phyloP scores from a whole-genome alignment of 2,329 filamentous ascomycete genomes.

The Dactylellina sp. region DNA sequence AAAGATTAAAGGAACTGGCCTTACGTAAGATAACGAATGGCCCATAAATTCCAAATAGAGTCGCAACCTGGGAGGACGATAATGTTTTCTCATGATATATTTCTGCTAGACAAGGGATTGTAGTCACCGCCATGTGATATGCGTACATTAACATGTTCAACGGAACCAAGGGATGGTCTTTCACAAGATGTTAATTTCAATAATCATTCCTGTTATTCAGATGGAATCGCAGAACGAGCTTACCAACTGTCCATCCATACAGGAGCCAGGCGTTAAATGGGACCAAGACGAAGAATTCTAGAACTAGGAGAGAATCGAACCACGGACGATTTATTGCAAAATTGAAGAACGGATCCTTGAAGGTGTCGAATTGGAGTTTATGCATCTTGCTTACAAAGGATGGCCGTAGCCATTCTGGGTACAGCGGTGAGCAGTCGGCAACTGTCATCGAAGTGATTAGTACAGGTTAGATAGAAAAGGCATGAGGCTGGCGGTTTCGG shows the following conservation, averaged over 20 bases:
- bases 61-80: slow-evolving; percentile 13
- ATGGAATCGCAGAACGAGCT: not conserved
- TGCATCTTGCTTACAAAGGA: slow-evolving; percentile 42
- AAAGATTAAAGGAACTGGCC: slow-evolving; percentile 4
- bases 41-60: slow-evolving; percentile 46
- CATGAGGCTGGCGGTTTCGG: not conserved
- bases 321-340: slow-evolving; percentile 42
- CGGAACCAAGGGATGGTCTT: slow-evolving; percentile 51
- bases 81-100: slow-evolving; percentile 37
- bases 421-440: slow-evolving; percentile 49
- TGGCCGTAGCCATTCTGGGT: slow-evolving; percentile 48
- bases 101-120: slow-evolving; percentile 42
- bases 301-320: slow-evolving; percentile 46
- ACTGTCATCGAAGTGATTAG: slow-evolving; percentile 26
- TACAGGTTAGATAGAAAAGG: not conserved
- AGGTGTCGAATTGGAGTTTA: slow-evolving; percentile 41
- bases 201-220: not conserved
- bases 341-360: slow-evolving; percentile 53
- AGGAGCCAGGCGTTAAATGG: slow-evolving; percentile 50
- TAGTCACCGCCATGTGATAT: slow-evolving; percentile 50
- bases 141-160: slow-evolving; percentile 48
- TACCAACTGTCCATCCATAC: slow-evolving; percentile 53
- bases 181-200: not conserved
- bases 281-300: slow-evolving; percentile 48
- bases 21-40: slow-evolving; percentile 47